Base-by-base conservation (phyloP, 1,284 basidiomycete genomes). In the Rugosomyces carneus region DNA sequence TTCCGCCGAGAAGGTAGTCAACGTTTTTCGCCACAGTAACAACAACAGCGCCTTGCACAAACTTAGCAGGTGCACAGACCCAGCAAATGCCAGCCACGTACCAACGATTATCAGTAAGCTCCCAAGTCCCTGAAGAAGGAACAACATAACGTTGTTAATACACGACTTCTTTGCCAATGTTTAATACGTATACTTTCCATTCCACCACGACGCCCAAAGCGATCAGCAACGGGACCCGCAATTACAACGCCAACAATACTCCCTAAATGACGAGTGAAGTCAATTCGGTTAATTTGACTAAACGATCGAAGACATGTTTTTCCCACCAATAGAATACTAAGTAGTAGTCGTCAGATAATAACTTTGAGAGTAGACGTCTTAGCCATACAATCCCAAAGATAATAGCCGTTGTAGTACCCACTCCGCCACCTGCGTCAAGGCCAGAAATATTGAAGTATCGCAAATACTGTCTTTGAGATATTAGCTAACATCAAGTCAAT, bases 141-240 rank as follows among this genome's bases (percentile, higher is more conserved):
- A 23, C 42, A 40, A 31, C n/a, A 49, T 36, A n/a, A 16, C 18
- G 27, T 39, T 29, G 21, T 48, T 13, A 36, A 13, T 18, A 36
- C n/a, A 29, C 13, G n/a, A 7, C 3, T 21, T 8, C 37, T 10
- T 34, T 15, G 9, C 11, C 1, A 32, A 24, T 20, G 36, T n/a
- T 4, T 15, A 13, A 19, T 27, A 21, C 3, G 21, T 23, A 7
- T 21, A 42, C 56, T n/a, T 53, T 67, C 68, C 76, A 80, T 79
- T 45, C 72, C 76, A 19, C 68, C 70, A 18, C 75, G 68, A 40
- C 76, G 71, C 16, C 77, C 77, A 42, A 71, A 68, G 21, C 62
- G 60, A 57, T 77, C 75, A 18, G 70, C 54, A 2, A 69, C 47
- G 13, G 71, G 71, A 1, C 69, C 70, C 18, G 71, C 70, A 18